Evolutionary conservation across 805 yeast species (phyloP).

Genomic region (Pichia occidentalis): DNA sequence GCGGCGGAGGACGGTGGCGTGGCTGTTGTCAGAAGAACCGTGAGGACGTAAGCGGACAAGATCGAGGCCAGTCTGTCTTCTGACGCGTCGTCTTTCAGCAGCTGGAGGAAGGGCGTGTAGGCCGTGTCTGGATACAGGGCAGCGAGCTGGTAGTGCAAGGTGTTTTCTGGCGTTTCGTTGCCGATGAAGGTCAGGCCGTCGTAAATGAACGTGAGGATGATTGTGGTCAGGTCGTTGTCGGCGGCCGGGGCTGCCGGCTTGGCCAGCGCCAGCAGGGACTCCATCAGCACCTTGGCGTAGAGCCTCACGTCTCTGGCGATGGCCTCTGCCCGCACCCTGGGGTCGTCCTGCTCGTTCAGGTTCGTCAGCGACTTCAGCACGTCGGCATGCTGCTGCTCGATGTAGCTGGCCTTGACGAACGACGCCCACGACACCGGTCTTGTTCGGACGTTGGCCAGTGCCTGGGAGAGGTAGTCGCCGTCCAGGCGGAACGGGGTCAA

Average conservation of each 20-base stretch:
- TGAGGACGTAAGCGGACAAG: slow-evolving; percentile 48
- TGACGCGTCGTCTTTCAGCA: slow-evolving; percentile 50
- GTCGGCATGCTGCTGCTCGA: slow-evolving; percentile 61
- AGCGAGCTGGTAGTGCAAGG: slow-evolving; percentile 3
- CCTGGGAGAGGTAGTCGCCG: slow-evolving; percentile 59
- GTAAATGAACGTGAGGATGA: slow-evolving; percentile 5
- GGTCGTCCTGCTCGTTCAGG: slow-evolving; percentile 9
- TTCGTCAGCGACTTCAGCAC: slow-evolving; percentile 22
- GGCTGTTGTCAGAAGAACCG: slow-evolving; percentile 37
- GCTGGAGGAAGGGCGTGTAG: slow-evolving; percentile 44
- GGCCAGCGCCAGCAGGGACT: slow-evolving; percentile 29
- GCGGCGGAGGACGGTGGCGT: too few species aligned
- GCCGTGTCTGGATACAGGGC: slow-evolving; percentile 27
- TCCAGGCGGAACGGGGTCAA: slow-evolving; percentile 35
- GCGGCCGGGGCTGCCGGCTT: too few species aligned
- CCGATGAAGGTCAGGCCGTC: slow-evolving; percentile 8
- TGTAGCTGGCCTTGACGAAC: slow-evolving; percentile 63
- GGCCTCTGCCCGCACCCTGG: slow-evolving; percentile 1
- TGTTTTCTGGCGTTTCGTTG: not conserved
- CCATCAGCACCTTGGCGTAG: slow-evolving; percentile 4
- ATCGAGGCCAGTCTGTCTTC: slow-evolving; percentile 37
- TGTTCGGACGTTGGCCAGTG: slow-evolving; percentile 61
- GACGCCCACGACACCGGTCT: slow-evolving; percentile 92
- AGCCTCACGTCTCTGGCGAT: not conserved
- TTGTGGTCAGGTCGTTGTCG: slow-evolving; percentile 20